These are phyloP conservation scores for Acacia pycnantha DNA, from an alignment of 331 rosid genomes.

Conservation along the genomic window DNA sequence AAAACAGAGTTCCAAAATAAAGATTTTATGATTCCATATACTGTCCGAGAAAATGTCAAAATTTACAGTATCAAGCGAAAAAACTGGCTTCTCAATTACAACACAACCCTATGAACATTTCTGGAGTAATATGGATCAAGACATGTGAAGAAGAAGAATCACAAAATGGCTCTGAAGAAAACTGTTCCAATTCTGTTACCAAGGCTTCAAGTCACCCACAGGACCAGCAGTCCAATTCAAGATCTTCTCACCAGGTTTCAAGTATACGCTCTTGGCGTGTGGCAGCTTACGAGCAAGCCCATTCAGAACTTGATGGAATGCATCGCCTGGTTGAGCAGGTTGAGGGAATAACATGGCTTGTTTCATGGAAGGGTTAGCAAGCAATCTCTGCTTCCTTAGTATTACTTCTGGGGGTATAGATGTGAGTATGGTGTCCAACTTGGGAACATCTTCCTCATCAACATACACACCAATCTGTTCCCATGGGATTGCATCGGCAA, in stretches of 20 bases:
- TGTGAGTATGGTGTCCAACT: constrained; percentile 81
- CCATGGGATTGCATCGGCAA: constrained; percentile 98
- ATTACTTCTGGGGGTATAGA: constrained; percentile 80
- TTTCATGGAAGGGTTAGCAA: constrained; percentile 97
- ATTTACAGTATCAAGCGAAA: constrained; percentile 31
- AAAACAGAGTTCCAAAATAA: constrained; percentile 20
- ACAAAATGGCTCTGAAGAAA: constrained; percentile 19
- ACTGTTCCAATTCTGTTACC: constrained; percentile 46
- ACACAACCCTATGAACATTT: constrained; percentile 33
- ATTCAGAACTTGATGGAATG: constrained; percentile 90
- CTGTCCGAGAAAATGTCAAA: constrained; percentile 19
- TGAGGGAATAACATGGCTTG: constrained; percentile 96
- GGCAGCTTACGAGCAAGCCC: constrained; percentile 96
- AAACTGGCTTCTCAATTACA: constrained; percentile 30
- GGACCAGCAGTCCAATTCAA: constrained; percentile 97
- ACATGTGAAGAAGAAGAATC: constrained; percentile 19
- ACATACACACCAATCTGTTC: constrained; percentile 90
- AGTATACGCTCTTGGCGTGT: constrained; percentile 55
- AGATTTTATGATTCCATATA: constrained; percentile 26
- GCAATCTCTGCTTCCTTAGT: constrained; percentile 85
- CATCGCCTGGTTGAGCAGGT: constrained; percentile 86
- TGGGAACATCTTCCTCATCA: constrained; percentile 79
- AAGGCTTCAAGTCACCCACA: constrained; percentile 85
- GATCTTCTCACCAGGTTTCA: constrained; percentile 61
- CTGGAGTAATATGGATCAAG: constrained; percentile 10